Evolutionary conservation across 768 basidiomycete genomes (phyloP).

Genomic region (Coprinopsis strossmayeri): DNA sequence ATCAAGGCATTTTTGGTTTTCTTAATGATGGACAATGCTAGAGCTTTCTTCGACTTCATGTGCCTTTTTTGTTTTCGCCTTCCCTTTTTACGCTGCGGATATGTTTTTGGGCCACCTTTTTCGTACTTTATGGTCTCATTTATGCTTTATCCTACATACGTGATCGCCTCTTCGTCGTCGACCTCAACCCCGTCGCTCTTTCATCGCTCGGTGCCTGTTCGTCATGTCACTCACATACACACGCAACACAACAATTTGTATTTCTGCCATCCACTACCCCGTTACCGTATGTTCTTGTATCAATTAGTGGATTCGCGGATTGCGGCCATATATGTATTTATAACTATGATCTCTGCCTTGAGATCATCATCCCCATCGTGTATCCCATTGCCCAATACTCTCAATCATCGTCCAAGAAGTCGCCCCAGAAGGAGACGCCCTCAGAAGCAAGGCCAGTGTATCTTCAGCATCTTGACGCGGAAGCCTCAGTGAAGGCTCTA

Average conservation of each 20-base stretch:
- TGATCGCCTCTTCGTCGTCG: not conserved
- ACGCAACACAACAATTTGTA: too few relatives aligned
- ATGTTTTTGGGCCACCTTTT: not conserved
- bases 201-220: too few relatives aligned
- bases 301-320: not conserved
- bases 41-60: not conserved
- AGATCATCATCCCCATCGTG: slow-evolving; percentile 28
- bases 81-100: not conserved
- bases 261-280: too few relatives aligned
- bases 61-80: not conserved
- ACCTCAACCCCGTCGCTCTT: not conserved
- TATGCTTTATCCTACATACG: not conserved
- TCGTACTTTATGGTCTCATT: not conserved
- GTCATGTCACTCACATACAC: too few relatives aligned
- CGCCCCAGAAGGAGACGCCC: slow-evolving; percentile 12
- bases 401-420: slow-evolving; percentile 39
- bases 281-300: not conserved
- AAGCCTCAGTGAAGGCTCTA: slow-evolving; percentile 28
- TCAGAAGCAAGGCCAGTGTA: slow-evolving; percentile 39
- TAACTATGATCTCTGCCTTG: not conserved
- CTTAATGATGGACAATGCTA: not conserved
- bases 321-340: slow-evolving; percentile 7
- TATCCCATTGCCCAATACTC: slow-evolving; percentile 32
- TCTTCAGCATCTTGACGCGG: slow-evolving; percentile 49
- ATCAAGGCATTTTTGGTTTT: slow-evolving; percentile 3